Percentiles rank a stretch among this genome's conserved stretches.
Conservation (phyloP, 352 stramenopile genomes). For the Globisporangium rhizosaccharum region DNA sequence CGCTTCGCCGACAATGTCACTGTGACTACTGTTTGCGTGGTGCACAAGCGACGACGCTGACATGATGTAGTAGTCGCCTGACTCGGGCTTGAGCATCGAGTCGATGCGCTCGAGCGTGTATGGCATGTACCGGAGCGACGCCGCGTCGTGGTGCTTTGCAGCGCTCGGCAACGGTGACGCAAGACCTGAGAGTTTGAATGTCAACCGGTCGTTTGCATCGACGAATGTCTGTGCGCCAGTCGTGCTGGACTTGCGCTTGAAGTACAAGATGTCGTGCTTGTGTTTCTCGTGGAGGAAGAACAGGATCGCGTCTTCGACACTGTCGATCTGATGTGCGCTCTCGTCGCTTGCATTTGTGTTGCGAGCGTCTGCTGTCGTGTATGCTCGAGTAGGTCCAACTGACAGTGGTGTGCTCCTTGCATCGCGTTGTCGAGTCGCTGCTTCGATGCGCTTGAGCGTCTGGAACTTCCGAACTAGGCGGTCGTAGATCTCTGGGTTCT, state of each 20-base stretch:
- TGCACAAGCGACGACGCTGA: conserved; percentile 53
- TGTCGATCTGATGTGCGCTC: conserved; percentile 4
- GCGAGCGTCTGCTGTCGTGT: not conserved
- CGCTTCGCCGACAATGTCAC: conserved; percentile 22
- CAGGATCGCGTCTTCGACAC: conserved; percentile 61
- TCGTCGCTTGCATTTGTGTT: not conserved
- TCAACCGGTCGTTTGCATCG: conserved; percentile 12
- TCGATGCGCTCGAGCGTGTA: conserved; percentile 52
- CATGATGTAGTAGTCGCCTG: conserved; percentile 68
- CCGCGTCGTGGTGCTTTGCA: not conserved
- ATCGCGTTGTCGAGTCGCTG: not conserved
- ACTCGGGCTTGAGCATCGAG: conserved; percentile 19
- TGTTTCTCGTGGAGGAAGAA: conserved; percentile 71
- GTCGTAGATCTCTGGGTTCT: conserved; percentile 31
- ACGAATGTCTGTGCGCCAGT: conserved; percentile 5
- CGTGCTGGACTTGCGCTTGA: conserved; percentile 25
- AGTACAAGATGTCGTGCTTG: conserved; percentile 66
- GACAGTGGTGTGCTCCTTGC: not conserved
- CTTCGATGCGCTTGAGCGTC: conserved; percentile 15
- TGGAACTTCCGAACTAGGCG: conserved; percentile 26
- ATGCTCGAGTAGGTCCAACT: not conserved
- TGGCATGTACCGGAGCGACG: conserved; percentile 35
- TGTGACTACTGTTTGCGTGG: conserved; percentile 28
- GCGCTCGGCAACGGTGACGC: not conserved
- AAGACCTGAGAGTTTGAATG: conserved; percentile 24